Evolutionary conservation across 1,139 yeast species (phyloP), one percentile per base, ranked within the genome.

Genomic region (Entelexis paramagnoliae): DNA sequence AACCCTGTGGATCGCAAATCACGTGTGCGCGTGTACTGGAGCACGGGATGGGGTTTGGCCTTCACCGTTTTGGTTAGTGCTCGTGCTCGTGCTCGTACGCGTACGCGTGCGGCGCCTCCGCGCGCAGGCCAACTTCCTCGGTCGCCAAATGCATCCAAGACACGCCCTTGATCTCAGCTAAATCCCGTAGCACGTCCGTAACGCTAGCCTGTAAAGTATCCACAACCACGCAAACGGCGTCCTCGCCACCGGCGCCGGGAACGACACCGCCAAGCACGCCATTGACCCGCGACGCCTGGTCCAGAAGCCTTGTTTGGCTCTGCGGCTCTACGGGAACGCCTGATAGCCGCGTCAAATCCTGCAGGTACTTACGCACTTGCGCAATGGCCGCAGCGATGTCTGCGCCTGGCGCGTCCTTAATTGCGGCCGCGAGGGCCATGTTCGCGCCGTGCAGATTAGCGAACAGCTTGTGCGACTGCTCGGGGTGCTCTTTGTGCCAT

Each of bases 221-320:
- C 1, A 83, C 82, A 33, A 91, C 67, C 30, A 89, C 63, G 55
- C 94, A 77, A 38, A 91, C 78, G 0, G 98, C 98, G 70, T 91
- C 98, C 64, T 79, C 84, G 0, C 98, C 98, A 22, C 98, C 98
- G 0, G 98, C 98, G 2, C 98, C 98, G 0, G 98, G 98, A 4
- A 91, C 95, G 32, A 91, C 93, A 11, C 96, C 96, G 0, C 96
- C 95, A 22, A 89, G 62, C 40, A 88, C 93, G 13, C 98, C 98
- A 0, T 72, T 71, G 19, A 84, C 58, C 24, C 61, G 54, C 20
- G 66, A 60, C 58, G 93, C 83, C 17, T 69, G 66, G 62, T 91
- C 80, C n/a, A 93, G 68, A 9, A 91, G 70, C 5, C 59, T 54
- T 0, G 96, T 85, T 68, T 93, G 98, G 22, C 74, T 70, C 2